These are phyloP conservation scores for Aquilaria agallochum DNA, from an alignment of 441 rosid species.

Conservation along the genomic window DNA sequence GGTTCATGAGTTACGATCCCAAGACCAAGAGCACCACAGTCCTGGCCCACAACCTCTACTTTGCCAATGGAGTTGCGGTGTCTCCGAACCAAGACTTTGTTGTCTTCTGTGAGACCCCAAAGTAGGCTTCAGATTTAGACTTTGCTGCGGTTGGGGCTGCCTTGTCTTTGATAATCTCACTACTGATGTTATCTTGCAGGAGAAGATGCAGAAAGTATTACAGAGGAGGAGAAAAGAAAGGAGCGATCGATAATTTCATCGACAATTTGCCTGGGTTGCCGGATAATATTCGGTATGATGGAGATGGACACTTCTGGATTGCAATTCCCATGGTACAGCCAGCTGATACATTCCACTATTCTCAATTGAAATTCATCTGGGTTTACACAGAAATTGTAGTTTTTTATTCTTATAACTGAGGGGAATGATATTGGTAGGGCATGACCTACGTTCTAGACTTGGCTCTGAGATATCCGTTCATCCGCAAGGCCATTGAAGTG, in stretches of 20 bases:
- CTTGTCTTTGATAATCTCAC: too few species aligned
- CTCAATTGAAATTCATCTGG: too few species aligned
- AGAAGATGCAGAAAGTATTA: conserved; percentile 58
- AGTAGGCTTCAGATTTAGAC: conserved; percentile 26
- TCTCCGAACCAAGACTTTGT: conserved; percentile 52
- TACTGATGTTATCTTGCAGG: conserved; percentile 26
- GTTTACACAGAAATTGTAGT: too few species aligned
- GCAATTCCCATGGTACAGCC: conserved; percentile 42
- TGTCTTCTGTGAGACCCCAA: conserved; percentile 54
- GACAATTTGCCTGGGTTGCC: conserved; percentile 53
- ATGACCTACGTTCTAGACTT: conserved; percentile 23
- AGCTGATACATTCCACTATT: too few species aligned
- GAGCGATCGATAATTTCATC: conserved; percentile 40
- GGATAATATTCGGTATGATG: conserved; percentile 66
- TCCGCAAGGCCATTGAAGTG: conserved; percentile 40
- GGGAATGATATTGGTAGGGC: conserved; percentile 26
- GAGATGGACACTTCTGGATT: conserved; percentile 70
- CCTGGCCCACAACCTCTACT: conserved; percentile 46
- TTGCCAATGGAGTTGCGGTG: conserved; percentile 63
- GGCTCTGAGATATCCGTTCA: conserved; percentile 27
- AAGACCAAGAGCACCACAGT: conserved; percentile 40
- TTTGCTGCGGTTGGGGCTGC: too few species aligned
- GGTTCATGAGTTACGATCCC: conserved; percentile 60
- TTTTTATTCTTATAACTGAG: too few species aligned
- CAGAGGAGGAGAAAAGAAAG: conserved; percentile 37